phyloP scores from a whole-genome alignment of 225 moss, liverwort and hornwort genomes.

The Polytrichum formosum region DNA sequence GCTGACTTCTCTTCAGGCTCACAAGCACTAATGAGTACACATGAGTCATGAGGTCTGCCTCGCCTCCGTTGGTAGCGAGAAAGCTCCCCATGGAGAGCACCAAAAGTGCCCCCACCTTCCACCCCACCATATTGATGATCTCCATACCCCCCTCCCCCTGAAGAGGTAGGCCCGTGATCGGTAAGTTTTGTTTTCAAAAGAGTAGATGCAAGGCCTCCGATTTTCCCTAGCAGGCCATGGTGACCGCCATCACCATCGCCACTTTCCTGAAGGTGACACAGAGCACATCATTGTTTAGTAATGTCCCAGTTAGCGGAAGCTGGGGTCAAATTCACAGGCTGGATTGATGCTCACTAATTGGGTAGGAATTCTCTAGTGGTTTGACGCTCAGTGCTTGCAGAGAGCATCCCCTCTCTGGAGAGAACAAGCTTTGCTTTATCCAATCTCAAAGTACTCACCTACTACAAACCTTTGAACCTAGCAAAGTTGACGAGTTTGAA shows the following conservation, averaged over 20 bases:
- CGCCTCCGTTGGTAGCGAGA: conserved; percentile 18
- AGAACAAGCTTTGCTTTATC: too few relatives aligned
- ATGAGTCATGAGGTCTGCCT: conserved; percentile 30
- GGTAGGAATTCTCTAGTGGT: too few relatives aligned
- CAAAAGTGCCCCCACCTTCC: conserved; percentile 11
- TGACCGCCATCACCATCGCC: conserved; percentile 15
- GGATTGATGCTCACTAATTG: not conserved
- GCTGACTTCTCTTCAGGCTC: conserved; percentile 54
- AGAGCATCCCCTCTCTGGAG: too few relatives aligned
- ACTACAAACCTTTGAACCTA: too few relatives aligned
- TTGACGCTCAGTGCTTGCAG: too few relatives aligned
- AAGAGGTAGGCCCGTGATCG: conserved; percentile 20
- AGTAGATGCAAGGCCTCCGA: conserved; percentile 35
- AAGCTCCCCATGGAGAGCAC: conserved; percentile 20
- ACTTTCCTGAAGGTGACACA: not conserved
- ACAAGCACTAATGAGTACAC: conserved; percentile 59
- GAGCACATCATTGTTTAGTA: not conserved
- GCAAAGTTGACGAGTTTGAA: too few relatives aligned
- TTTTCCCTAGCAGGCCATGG: conserved; percentile 28
- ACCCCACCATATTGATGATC: conserved; percentile 13
- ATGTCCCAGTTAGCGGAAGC: too few relatives aligned
- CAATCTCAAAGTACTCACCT: too few relatives aligned
- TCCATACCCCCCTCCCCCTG: conserved; percentile 7
- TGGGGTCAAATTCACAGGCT: too few relatives aligned
- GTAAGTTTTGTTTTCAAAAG: conserved; percentile 29